phyloP scores from a whole-genome alignment of 2,329 filamentous ascomycete genomes.

The Penicillium sp. region DNA sequence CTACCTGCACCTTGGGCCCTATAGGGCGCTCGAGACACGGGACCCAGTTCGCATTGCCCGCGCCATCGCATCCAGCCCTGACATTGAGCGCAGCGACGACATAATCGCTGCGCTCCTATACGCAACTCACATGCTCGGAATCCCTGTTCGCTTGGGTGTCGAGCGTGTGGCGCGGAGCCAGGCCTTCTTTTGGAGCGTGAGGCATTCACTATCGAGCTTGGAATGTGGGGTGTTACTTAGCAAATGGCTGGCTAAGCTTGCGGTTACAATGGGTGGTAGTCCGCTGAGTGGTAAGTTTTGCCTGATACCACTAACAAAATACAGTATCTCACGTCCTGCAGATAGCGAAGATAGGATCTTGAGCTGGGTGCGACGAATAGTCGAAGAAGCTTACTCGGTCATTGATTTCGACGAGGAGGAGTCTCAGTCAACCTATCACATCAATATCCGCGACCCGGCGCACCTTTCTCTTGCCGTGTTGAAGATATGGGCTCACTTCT shows the following conservation, averaged over 20 bases:
- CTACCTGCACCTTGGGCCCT: constrained; percentile 60
- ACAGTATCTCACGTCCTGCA: constrained; percentile 7
- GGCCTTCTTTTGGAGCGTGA: constrained; percentile 45
- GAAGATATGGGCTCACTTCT: constrained; percentile 38
- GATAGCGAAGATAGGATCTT: constrained; percentile 40
- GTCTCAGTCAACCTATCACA: constrained; percentile 19
- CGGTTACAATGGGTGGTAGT: constrained; percentile 29
- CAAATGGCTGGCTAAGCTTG: constrained; percentile 50
- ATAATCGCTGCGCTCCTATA: constrained; percentile 70
- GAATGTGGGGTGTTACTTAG: constrained; percentile 49
- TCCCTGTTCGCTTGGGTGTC: constrained; percentile 48
- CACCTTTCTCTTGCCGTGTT: constrained; percentile 37
- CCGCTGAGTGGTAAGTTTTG: constrained; percentile 29
- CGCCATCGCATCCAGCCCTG: constrained; percentile 63
- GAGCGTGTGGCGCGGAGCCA: constrained; percentile 43
- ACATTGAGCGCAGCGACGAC: constrained; percentile 63
- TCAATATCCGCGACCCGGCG: constrained; percentile 27
- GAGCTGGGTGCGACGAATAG: constrained; percentile 38
- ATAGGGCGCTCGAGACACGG: constrained; percentile 67
- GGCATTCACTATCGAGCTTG: constrained; percentile 41
- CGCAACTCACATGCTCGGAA: constrained; percentile 70
- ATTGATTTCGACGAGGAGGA: constrained; percentile 36
- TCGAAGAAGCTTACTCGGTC: constrained; percentile 39
- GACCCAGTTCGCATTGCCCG: constrained; percentile 67
- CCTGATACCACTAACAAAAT: neutral